Evolutionary conservation across 495 filamentous ascomycete species (phyloP).

Genomic region (Bathelium albidoporum): DNA sequence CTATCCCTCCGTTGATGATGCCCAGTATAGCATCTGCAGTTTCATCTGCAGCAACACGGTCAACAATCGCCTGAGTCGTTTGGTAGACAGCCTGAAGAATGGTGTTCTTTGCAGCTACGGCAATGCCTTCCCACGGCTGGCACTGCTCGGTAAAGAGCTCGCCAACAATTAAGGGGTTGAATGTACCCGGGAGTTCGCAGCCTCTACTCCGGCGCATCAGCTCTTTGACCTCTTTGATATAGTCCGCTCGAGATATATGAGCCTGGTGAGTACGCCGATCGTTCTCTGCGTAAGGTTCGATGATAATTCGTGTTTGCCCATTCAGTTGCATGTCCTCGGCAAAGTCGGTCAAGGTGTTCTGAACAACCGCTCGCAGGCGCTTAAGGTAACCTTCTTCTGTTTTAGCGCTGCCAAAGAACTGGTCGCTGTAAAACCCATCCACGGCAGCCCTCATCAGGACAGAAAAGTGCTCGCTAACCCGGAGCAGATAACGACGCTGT

Average conservation of each 20-base stretch:
- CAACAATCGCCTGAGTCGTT: not conserved
- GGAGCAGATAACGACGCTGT: constrained; percentile 43
- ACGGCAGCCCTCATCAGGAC: constrained; percentile 39
- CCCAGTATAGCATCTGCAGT: not conserved
- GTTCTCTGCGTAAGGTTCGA: not conserved
- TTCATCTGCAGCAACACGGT: not conserved
- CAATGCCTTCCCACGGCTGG: constrained; percentile 34
- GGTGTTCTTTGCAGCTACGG: not conserved
- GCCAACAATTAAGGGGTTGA: constrained; percentile 40
- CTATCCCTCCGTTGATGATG: not conserved
- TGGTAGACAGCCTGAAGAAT: not conserved
- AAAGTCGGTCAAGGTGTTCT: constrained; percentile 46
- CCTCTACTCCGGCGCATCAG: constrained; percentile 35
- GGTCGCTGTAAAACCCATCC: constrained; percentile 45
- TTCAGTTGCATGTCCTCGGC: constrained; percentile 34
- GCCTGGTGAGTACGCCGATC: not conserved
- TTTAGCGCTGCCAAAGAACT: constrained; percentile 43
- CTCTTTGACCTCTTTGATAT: constrained; percentile 20
- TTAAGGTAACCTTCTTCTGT: constrained; percentile 32
- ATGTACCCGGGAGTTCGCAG: constrained; percentile 42
- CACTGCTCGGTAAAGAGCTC: constrained; percentile 45
- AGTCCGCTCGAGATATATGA: not conserved
- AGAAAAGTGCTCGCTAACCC: constrained; percentile 43
- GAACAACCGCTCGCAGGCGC: constrained; percentile 50
- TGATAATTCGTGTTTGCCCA: constrained; percentile 32